Percentiles rank a stretch among this genome's conserved stretches.
Evolutionary conservation across 2,329 filamentous ascomycete genomes (phyloP).

Genomic region (Epichloe bromicola): DNA sequence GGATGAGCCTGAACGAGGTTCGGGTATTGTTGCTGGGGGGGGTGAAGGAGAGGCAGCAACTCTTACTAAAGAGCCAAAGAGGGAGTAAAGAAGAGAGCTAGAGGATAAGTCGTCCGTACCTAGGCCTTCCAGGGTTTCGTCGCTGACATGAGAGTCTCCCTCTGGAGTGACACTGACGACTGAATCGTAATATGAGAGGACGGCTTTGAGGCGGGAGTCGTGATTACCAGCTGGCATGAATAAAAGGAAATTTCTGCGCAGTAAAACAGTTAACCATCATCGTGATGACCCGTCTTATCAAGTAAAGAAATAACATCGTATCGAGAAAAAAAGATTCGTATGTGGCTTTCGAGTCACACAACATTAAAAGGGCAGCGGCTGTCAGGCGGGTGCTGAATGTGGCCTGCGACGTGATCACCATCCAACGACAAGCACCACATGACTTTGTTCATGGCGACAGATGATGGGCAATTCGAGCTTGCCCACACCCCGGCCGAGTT

Average conservation of each 20-base stretch:
- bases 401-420: constrained; percentile 2
- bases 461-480: constrained; percentile 5
- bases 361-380: background rate
- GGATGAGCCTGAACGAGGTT: background rate
- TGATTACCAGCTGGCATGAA: constrained; percentile 61
- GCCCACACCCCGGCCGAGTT: background rate
- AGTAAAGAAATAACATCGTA: background rate
- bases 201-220: constrained; percentile 60
- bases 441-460: constrained; percentile 6
- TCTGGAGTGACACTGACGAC: constrained; percentile 83
- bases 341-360: background rate
- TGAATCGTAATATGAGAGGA: constrained; percentile 83
- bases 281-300: background rate
- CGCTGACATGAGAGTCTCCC: constrained; percentile 80
- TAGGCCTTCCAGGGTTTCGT: constrained; percentile 84
- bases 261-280: constrained; percentile 6
- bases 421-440: constrained; percentile 9
- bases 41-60: constrained; percentile 39
- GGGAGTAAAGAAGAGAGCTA: constrained; percentile 49
- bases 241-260: constrained; percentile 70
- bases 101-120: constrained; percentile 57
- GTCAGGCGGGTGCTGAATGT: background rate
- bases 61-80: constrained; percentile 65
- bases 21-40: constrained; percentile 16
- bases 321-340: no score